Evolutionary conservation across 2,329 filamentous ascomycete species (phyloP).

Genomic region (Bipolaris victoriae): DNA sequence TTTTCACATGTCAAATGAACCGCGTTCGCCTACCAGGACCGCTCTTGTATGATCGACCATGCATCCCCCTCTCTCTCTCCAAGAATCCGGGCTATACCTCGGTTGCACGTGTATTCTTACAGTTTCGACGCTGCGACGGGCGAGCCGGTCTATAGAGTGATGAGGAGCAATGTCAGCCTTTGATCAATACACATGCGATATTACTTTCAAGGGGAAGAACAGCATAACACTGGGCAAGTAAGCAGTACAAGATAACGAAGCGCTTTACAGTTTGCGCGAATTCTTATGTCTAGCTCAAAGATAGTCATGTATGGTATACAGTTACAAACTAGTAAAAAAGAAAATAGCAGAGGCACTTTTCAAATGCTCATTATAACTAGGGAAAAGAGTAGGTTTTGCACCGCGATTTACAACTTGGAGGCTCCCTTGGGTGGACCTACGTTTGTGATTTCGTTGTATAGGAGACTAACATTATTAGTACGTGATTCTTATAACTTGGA

Average conservation of each 20-base stretch:
- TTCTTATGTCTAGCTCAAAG: not conserved
- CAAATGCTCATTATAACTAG: not conserved
- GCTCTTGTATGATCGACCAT: not conserved
- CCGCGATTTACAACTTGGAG: constrained; percentile 50
- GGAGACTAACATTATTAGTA: constrained; percentile 60
- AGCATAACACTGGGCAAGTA: not conserved
- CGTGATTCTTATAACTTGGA: constrained; percentile 2
- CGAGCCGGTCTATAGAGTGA: constrained; percentile 14
- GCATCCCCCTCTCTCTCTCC: not conserved
- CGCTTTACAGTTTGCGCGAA: constrained; percentile 13
- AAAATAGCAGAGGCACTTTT: not conserved
- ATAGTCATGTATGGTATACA: constrained; percentile 18
- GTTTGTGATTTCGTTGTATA: constrained; percentile 88
- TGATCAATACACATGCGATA: constrained; percentile 12
- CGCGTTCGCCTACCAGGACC: too few relatives aligned
- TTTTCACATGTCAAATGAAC: too few relatives aligned
- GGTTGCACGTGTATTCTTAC: constrained; percentile 12
- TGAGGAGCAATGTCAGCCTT: constrained; percentile 16
- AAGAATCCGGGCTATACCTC: constrained; percentile 8
- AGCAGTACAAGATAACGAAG: not conserved
- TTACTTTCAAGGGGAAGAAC: not conserved
- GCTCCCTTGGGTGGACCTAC: constrained; percentile 67
- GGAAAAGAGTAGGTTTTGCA: not conserved
- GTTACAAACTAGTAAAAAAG: constrained; percentile 5
- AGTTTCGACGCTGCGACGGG: constrained; percentile 23